phyloP scores from a whole-genome alignment of 768 basidiomycete species.

The Sporobolomyces phaffii region DNA sequence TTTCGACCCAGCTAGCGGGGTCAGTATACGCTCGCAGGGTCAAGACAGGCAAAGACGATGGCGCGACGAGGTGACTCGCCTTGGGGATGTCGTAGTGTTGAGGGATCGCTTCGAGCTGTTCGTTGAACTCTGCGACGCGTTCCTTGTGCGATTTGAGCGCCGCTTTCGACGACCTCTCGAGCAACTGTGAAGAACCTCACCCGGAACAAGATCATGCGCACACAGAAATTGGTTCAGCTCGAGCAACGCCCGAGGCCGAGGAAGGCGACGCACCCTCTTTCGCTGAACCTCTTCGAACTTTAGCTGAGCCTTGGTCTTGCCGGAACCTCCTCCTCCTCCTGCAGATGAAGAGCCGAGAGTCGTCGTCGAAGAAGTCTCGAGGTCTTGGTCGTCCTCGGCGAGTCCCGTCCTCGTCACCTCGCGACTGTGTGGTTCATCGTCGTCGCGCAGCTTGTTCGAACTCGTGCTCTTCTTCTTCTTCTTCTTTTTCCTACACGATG shows the following conservation, averaged over 20 bases:
- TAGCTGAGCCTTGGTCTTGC: slow-evolving; percentile 63
- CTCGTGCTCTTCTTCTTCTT: slow-evolving; percentile 38
- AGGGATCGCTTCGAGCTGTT: slow-evolving; percentile 74
- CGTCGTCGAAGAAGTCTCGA: not conserved
- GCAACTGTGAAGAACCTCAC: no score
- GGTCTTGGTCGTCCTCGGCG: no score
- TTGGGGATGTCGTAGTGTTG: slow-evolving; percentile 95
- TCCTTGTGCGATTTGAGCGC: slow-evolving; percentile 88
- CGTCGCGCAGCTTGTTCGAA: slow-evolving; percentile 19
- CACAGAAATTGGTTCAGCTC: no score
- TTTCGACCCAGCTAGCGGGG: not conserved
- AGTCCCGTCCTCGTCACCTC: no score
- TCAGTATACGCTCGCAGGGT: not conserved
- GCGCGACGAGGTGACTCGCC: no score
- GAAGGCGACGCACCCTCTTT: slow-evolving; percentile 54
- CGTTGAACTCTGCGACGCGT: slow-evolving; percentile 81
- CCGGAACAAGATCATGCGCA: no score
- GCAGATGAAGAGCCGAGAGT: not conserved
- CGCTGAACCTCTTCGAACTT: slow-evolving; percentile 83
- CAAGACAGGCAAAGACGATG: no score
- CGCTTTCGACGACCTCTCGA: slow-evolving; percentile 65
- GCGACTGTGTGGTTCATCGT: slow-evolving; percentile 1
- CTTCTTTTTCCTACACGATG: slow-evolving; percentile 38
- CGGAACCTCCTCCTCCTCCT: no score
- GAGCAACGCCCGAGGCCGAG: no score